Evolutionary conservation across 2,329 filamentous ascomycete species (phyloP), one percentile per base, ranked within the genome.

Genomic region (Davidsoniella virescens): DNA sequence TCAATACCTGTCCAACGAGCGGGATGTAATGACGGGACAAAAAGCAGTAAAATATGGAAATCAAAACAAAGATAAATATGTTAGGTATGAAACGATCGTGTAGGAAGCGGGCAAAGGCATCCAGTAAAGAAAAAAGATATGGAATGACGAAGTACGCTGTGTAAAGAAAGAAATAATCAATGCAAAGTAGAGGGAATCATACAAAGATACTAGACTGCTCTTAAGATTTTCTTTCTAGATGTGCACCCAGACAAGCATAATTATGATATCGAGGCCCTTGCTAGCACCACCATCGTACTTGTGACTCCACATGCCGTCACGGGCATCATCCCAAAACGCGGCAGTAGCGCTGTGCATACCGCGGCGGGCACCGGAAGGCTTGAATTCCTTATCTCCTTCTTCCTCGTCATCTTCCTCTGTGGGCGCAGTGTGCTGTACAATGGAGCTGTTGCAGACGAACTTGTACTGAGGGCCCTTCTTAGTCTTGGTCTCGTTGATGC

Each of bases 371-470:
- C 84, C 82, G 62, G 82, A 77, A n/a, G 75, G 73, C 67, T 80
- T 80, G 56, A 75, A 76, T 54, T 78, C 73, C 25, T 77, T 72
- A 26, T 75, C 69, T 57, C 71, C 66, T 77, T 78, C 67, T 77
- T 81, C 47, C 79, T 69, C 26, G 77, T 52, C 50, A 3, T 48
- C 46, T 5, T 52, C 50, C 43, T 53, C 75, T 10, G 77, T 81
- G 50, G 82, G 76, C 17, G 82, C 77, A 33, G 90, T 72, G 70
- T 96, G 90, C 71, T 98, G 90, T 58, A 96, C 93, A 62, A 96
- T 95, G 57, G 90, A 96, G 71, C 86, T 93, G 74, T 94, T 96
- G 69, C 94, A 87, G 58, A 87, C 86, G 69, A 90, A 96, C 68
- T 96, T 96, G 77, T 81, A 94, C 14, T 70, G 66, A 4, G 84